Percentiles rank a stretch among this genome's conserved stretches.
phyloP scores from a whole-genome alignment of 257 asterid species.

The Gentiana straminea region DNA sequence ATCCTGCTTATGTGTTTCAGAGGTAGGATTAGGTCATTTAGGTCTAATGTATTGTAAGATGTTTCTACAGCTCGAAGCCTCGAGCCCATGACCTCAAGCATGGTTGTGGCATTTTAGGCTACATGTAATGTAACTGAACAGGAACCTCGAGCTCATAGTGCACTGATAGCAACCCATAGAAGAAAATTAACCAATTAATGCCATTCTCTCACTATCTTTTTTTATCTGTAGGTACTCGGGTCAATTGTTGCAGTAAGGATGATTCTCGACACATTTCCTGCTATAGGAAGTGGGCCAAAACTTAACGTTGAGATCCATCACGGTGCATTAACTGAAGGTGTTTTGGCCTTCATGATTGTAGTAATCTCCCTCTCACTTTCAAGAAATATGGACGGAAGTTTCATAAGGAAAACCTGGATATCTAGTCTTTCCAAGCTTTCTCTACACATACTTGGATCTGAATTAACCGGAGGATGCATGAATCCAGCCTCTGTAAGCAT shows the following conservation, averaged over 20 bases:
- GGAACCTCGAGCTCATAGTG: too few relatives aligned
- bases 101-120: too few relatives aligned
- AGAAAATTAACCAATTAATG: too few relatives aligned
- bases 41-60: too few relatives aligned
- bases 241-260: slow-evolving; percentile 64
- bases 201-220: too few relatives aligned
- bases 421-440: slow-evolving; percentile 66
- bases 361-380: slow-evolving; percentile 46
- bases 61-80: too few relatives aligned
- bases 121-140: too few relatives aligned
- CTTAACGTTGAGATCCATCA: slow-evolving; percentile 58
- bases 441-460: slow-evolving; percentile 82
- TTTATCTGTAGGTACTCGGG: slow-evolving; percentile 45
- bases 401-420: slow-evolving; percentile 79
- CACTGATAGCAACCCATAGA: too few relatives aligned
- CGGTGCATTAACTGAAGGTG: slow-evolving; percentile 84
- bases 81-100: too few relatives aligned
- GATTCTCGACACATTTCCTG: slow-evolving; percentile 45
- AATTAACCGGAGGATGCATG: slow-evolving; percentile 94
- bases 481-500: slow-evolving; percentile 87
- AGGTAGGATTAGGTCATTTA: too few relatives aligned
- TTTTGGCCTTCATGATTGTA: slow-evolving; percentile 53
- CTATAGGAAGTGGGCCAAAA: slow-evolving; percentile 49
- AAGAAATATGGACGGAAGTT: slow-evolving; percentile 31
- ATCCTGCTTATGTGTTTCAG: too few relatives aligned